A percentile compares a stretch with the other conserved stretches of the same genome.
Conservation (phyloP, 352 stramenopile genomes). For the Thalassiosira allenii region DNA sequence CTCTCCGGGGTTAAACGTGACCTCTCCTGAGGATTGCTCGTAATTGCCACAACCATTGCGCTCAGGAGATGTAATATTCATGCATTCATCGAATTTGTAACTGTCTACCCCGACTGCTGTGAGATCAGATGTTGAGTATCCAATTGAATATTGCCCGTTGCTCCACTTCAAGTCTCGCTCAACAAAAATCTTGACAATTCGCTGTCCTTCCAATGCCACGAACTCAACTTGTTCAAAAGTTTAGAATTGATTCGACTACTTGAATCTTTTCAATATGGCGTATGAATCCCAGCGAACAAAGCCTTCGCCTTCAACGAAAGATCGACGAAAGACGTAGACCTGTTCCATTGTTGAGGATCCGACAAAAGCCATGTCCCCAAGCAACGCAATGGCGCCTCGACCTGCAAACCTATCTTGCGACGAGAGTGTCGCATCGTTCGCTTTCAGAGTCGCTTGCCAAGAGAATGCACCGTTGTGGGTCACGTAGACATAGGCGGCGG, state of each 20-base stretch:
- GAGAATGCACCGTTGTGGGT: slow-evolving; percentile 24
- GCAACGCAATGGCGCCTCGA: slow-evolving; percentile 83
- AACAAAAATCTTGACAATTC: slow-evolving; percentile 73
- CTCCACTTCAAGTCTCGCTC: slow-evolving; percentile 69
- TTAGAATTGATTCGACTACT: too few relatives aligned
- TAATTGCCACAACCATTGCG: slow-evolving; percentile 86
- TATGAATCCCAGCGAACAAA: slow-evolving; percentile 67
- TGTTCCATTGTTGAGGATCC: slow-evolving; percentile 86
- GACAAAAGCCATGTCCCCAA: slow-evolving; percentile 90
- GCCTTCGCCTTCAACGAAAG: slow-evolving; percentile 61
- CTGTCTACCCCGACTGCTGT: slow-evolving; percentile 83
- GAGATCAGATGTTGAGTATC: slow-evolving; percentile 86
- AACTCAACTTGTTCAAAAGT: slow-evolving; percentile 87
- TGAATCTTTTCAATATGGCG: slow-evolving; percentile 82
- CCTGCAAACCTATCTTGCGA: slow-evolving; percentile 60
- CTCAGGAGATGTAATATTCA: slow-evolving; percentile 20
- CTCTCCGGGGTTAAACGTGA: slow-evolving; percentile 91
- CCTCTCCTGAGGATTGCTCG: slow-evolving; percentile 85
- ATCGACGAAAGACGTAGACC: slow-evolving; percentile 77
- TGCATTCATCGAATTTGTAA: slow-evolving; percentile 75
- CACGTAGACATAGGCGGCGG: slow-evolving; percentile 50
- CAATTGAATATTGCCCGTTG: slow-evolving; percentile 63
- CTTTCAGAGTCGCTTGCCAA: slow-evolving; percentile 44
- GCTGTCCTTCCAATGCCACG: slow-evolving; percentile 88
- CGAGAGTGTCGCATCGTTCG: slow-evolving; percentile 41